Base-by-base conservation (phyloP, 352 stramenopile species). In the Peronospora belbahrii region DNA sequence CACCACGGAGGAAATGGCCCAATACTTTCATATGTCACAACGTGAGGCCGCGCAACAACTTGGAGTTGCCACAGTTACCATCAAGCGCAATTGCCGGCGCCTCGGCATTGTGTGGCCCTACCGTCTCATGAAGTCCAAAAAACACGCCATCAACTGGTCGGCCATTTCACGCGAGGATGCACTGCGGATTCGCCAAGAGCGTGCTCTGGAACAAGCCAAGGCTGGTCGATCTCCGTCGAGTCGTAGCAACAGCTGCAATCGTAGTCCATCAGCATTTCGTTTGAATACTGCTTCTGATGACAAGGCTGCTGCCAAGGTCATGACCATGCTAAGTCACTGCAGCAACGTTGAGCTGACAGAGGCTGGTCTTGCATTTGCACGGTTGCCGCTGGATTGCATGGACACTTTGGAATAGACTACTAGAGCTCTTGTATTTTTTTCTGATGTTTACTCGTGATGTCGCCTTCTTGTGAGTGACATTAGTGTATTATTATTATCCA, bases 111-210 rank as follows among this genome's bases (percentile, higher is more conserved):
- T 30, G 17, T 59, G 51, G 51, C 51, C 51, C 4, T 59, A 53
- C 34, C 51, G 51, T 14, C 56, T 73, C 34, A 63, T 70, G 47
- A 76, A 72, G 42, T 67, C 67, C 62, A 72, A 72, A 53, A 65
- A 74, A 51, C 53, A 70, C 30, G 62, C 61, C 30, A 54, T 50
- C 14, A 45, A 64, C 22, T 67, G 50, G 57, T 56, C 57, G 18
- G 62, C 57, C 46, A 55, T 71, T 45, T 71, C 62, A 18, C 62
- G 53, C 27, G 62, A 71, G 8, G 57, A 71, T 33, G 57, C 62
- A 4, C 52, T 59, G 24, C 52, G 56, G 22, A 71, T 71, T 22
- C 62, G 57, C 32, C 52, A 60, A 38, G 57, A 67, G 42, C 50
- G 62, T 30, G 62, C 62, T 6, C 35, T 62, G 5, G 57, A 64